Conservation (phyloP, 202 grass and related monocot genomes). For the Zizania palustris region DNA sequence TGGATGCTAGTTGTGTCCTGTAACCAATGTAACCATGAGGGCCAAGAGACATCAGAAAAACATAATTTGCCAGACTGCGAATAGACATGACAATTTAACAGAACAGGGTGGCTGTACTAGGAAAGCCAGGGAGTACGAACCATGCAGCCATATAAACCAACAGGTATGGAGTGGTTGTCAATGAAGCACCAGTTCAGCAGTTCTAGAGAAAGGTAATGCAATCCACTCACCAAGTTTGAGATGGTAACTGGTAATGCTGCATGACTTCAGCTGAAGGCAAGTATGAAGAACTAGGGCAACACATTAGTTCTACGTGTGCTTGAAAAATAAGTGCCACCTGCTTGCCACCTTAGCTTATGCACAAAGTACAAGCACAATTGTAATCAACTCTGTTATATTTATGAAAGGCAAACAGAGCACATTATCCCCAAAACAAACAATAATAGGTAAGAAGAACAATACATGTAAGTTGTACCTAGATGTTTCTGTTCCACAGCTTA, state of each 20-base stretch:
- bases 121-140: not conserved
- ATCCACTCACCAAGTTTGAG: not conserved
- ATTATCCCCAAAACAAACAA: not conserved
- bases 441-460: conserved; percentile 3
- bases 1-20: not conserved
- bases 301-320: conserved; percentile 9
- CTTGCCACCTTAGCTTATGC: not conserved
- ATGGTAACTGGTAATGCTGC: not conserved
- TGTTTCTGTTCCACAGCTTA: conserved; percentile 9
- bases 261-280: conserved; percentile 8
- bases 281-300: not conserved
- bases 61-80: not conserved
- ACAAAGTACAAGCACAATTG: not conserved
- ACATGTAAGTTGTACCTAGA: conserved; percentile 1
- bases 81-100: not conserved
- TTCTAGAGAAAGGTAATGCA: not conserved
- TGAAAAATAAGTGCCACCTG: conserved; percentile 31
- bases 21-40: not conserved
- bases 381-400: not conserved
- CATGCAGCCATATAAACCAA: not conserved
- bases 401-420: not conserved
- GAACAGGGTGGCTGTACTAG: not conserved
- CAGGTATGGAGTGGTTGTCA: not conserved
- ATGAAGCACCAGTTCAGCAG: not conserved
- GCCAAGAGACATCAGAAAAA: not conserved